Percentiles rank a stretch among this genome's conserved stretches.
Evolutionary conservation across 768 basidiomycete species (phyloP).

Genomic region (Russula sp.): DNA sequence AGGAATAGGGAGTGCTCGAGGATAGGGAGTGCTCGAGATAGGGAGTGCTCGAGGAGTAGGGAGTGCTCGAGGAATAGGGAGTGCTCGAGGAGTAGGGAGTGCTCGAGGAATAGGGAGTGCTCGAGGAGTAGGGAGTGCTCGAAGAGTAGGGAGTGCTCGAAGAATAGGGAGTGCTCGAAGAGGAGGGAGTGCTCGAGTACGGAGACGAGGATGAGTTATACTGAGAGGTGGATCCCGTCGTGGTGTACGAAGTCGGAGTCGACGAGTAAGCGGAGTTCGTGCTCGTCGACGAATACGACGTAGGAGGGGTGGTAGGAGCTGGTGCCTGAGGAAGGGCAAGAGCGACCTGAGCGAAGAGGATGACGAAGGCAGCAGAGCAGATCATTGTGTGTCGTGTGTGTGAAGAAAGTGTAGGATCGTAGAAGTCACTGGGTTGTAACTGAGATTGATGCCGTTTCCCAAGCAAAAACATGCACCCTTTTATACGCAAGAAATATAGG

Average conservation of each 20-base stretch:
- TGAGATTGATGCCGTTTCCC: background rate
- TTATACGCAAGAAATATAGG: constrained; percentile 14
- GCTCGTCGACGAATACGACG: background rate
- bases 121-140: no score
- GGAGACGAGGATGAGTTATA: no score
- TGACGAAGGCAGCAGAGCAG: background rate
- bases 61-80: no score
- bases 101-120: no score
- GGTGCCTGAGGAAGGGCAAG: constrained; percentile 9
- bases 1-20: no score
- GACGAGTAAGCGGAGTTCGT: background rate
- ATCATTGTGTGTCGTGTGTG: constrained; percentile 1
- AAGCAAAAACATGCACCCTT: background rate
- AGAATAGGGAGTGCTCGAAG: no score
- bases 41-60: no score
- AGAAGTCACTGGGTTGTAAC: background rate
- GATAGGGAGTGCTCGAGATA: no score
- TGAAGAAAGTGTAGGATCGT: background rate
- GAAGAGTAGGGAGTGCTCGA: no score
- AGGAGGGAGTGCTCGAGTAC: no score
- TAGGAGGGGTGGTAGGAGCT: no score
- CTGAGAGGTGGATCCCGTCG: background rate
- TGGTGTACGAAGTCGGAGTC: background rate
- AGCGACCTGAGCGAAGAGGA: constrained; percentile 1
- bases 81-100: no score